Percentiles rank a stretch among this genome's conserved stretches.
These are phyloP conservation scores for Kwoniella dendrophila DNA, from an alignment of 768 basidiomycete species.

Conservation along the genomic window DNA sequence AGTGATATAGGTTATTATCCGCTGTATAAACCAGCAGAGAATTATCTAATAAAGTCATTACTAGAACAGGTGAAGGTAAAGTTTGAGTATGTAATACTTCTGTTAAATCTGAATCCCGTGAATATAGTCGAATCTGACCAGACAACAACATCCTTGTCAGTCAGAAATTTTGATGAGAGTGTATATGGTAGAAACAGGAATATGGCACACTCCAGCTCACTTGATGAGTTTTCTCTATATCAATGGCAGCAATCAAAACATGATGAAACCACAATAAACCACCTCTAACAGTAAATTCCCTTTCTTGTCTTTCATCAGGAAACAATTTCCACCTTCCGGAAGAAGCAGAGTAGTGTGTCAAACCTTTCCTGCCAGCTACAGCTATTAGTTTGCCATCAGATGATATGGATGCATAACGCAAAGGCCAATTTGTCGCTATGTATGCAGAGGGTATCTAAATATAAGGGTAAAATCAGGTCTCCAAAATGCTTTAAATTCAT, in stretches of 20 bases:
- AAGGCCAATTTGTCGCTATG: constrained; percentile 87
- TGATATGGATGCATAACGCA: constrained; percentile 86
- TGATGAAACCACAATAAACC: constrained; percentile 97
- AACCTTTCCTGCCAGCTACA: constrained; percentile 83
- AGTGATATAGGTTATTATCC: constrained; percentile 92
- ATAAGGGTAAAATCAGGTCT: constrained; percentile 2
- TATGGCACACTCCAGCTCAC: constrained; percentile 49
- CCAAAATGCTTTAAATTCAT: not conserved
- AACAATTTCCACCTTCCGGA: constrained; percentile 97
- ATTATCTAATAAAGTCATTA: constrained; percentile 90
- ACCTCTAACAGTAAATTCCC: constrained; percentile 81
- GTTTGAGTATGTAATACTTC: constrained; percentile 81
- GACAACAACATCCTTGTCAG: too few species aligned
- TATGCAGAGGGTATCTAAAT: constrained; percentile 83
- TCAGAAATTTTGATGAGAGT: constrained; percentile 13
- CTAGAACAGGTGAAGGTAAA: constrained; percentile 74
- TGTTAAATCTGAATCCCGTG: constrained; percentile 83
- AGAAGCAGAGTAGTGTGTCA: constrained; percentile 89
- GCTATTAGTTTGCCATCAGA: constrained; percentile 89
- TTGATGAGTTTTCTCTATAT: constrained; percentile 76
- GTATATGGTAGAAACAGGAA: not conserved
- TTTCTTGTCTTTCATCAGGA: constrained; percentile 75
- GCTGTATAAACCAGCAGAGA: constrained; percentile 90
- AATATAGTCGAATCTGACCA: constrained; percentile 95
- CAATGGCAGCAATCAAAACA: constrained; percentile 86